Base-by-base conservation (phyloP, 1,139 yeast species). In the Pneumocystis canis region DNA sequence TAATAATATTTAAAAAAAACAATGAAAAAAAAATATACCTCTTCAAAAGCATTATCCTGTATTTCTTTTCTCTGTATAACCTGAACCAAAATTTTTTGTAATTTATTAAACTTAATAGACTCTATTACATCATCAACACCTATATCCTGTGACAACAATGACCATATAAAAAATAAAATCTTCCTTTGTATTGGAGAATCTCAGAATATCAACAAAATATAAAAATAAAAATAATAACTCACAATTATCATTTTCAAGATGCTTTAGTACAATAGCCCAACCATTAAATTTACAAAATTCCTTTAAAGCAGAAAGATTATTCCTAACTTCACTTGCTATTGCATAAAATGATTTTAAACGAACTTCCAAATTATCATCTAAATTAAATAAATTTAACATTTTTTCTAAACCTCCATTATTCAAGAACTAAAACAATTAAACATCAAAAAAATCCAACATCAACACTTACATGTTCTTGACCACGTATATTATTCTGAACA, bases 401-500 rank as follows among this genome's bases (percentile, higher is more conserved):
- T 73, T 74, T 18, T 72, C 69, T 60, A 85, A 73, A 0, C 85
- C 85, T 25, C 74, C 75, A 0, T 77, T 77, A 65, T 84, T 77
- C 65, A 78, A 35, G 32, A 68, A 60, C 28, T 66, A 67, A 2
- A 63, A 57, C 30, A 57, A 25, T 57, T 35, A 57, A 39, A 57
- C 14, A 20, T 30, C 30, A 35, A 57, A 57, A 32, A 57, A 69
- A 67, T 84, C 11, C 56, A 18, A 9, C 5, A 60, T 32, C 7
- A 35, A 58, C 14, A 59, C 53, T 54, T 25, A 70, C 63, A 63
- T 82, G 87, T 63, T 79, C 77, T 73, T 89, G 97, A 3, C 90
- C 78, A 65, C 79, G 80, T 1, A 82, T 83, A 72, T 92, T 92
- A 72, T 92, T 92, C 73, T 92, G 98, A 1, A 87, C 95, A 0